These are phyloP conservation scores for Pseudogymnoascus sp. DNA, from an alignment of 2,329 filamentous ascomycete genomes.

Conservation along the genomic window DNA sequence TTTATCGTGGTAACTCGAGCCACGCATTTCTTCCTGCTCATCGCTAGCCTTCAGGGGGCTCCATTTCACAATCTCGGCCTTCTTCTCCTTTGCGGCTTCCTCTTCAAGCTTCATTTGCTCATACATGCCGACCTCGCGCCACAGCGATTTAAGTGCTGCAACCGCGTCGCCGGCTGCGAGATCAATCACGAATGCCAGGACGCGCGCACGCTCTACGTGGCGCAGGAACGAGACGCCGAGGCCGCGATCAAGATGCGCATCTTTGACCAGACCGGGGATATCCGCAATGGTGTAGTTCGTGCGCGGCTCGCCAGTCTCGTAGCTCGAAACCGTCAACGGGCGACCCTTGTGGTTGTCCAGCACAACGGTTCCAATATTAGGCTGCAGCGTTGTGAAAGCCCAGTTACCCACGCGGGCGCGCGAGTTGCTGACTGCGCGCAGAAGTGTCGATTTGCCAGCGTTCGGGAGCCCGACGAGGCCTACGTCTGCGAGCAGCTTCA, in stretches of 20 bases:
- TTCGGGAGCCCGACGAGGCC: constrained; percentile 93
- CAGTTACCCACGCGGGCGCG: constrained; percentile 85
- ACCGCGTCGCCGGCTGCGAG: constrained; percentile 74
- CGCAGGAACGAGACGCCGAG: constrained; percentile 86
- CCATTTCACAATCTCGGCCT: constrained; percentile 48
- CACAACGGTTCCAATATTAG: constrained; percentile 92
- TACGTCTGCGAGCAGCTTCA: constrained; percentile 92
- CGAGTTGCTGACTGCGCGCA: constrained; percentile 81
- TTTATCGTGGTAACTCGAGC: constrained; percentile 16
- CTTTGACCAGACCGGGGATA: constrained; percentile 88
- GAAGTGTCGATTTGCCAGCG: constrained; percentile 87
- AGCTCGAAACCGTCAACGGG: constrained; percentile 42
- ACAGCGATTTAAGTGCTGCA: constrained; percentile 68
- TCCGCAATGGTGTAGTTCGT: constrained; percentile 90
- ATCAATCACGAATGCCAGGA: constrained; percentile 91
- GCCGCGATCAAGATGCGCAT: constrained; percentile 84
- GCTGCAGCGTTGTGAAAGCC: constrained; percentile 93
- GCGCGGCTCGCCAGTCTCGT: constrained; percentile 47
- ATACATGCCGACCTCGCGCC: constrained; percentile 86
- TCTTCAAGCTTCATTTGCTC: constrained; percentile 61
- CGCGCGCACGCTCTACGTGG: constrained; percentile 87
- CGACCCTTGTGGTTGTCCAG: constrained; percentile 80
- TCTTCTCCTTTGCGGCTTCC: constrained; percentile 53
- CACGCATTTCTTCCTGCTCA: constrained; percentile 19
- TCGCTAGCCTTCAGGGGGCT: constrained; percentile 42